Base-by-base conservation (phyloP, 257 asterid genomes). In the Capsicum rhomboideum region DNA sequence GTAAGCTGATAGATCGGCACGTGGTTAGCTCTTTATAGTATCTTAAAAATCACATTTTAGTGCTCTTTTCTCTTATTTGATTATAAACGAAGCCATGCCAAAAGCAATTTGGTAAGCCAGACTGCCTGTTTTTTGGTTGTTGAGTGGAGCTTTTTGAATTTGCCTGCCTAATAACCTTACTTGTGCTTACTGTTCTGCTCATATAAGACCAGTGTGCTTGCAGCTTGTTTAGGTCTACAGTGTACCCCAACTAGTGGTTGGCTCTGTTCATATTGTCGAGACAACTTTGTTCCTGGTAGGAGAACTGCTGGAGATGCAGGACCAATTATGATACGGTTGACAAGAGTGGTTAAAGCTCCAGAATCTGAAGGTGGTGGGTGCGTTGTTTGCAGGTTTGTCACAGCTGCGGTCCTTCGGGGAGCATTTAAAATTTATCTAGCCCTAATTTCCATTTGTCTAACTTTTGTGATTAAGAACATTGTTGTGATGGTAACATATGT, bases 321-420 rank as follows among this genome's bases (percentile, higher is more conserved):
- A 82, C 93, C 98, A 80, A 89, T 91, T 78, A 86, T 91, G 86
- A 82, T 93, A 82, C 91, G 98, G 86, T 89, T 94, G 86, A 95
- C 90, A 83, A 91, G 98, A 90, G 97, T 94, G 86, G 99, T 92
- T 40, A 93, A 91, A 87, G 93, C 97, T 83, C 95, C 99, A 29
- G 97, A 94, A 86, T 90, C 85, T 78, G 97, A 90, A 89, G 91
- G 94, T 78, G 99, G 99, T 82, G 99, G 99, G 53, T 97, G 99
- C 90, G 92, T 92, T 87, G 91, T 95, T 85, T 97, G 99, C 99
- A 97, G 99, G 99, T 97, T 61, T 79, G 92, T 82, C 37, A 34
- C 81, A 75, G 81, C 49, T 50, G 77, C 8, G 26, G 81, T 50
- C 46, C 81, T 50, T 50, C 26, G 6, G 81, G 49, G 59, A 77